These are phyloP conservation scores for Colletotrichum theobromicola DNA, from an alignment of 2,329 filamentous ascomycete genomes.

Conservation along the genomic window DNA sequence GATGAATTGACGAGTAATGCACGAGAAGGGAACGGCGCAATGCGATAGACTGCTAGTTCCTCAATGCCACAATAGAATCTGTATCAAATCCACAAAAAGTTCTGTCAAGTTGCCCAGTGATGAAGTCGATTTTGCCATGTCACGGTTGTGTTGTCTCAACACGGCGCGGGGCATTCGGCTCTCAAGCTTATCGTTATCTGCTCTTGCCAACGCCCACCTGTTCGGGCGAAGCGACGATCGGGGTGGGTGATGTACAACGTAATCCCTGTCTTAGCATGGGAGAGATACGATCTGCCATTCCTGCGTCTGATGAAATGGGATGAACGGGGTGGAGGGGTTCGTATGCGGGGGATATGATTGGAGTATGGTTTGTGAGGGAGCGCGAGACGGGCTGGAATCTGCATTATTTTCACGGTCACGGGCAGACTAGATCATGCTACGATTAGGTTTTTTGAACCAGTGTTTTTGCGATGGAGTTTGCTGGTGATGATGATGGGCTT, in stretches of 20 bases:
- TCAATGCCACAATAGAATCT: slow-evolving; percentile 21
- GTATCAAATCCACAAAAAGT: background rate
- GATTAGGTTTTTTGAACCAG: background rate
- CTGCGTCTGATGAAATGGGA: background rate
- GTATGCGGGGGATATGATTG: background rate
- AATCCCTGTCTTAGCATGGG: background rate
- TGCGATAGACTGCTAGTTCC: slow-evolving; percentile 16
- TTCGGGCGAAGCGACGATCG: background rate
- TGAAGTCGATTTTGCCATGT: background rate
- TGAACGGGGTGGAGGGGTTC: background rate
- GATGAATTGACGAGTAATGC: slow-evolving; percentile 23
- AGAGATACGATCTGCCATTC: background rate
- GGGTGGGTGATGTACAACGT: background rate
- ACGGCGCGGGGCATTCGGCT: background rate
- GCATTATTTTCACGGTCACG: background rate
- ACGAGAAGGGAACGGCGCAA: slow-evolving; percentile 15
- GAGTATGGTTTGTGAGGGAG: background rate
- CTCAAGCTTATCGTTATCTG: background rate
- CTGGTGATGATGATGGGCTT: background rate
- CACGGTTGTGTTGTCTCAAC: background rate
- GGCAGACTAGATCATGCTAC: background rate
- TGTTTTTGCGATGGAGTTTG: background rate
- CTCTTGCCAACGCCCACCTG: background rate
- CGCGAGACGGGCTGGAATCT: background rate
- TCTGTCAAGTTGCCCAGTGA: background rate